Conservation (phyloP, 2,329 filamentous ascomycete species). For the Penicillium capsulatum region DNA sequence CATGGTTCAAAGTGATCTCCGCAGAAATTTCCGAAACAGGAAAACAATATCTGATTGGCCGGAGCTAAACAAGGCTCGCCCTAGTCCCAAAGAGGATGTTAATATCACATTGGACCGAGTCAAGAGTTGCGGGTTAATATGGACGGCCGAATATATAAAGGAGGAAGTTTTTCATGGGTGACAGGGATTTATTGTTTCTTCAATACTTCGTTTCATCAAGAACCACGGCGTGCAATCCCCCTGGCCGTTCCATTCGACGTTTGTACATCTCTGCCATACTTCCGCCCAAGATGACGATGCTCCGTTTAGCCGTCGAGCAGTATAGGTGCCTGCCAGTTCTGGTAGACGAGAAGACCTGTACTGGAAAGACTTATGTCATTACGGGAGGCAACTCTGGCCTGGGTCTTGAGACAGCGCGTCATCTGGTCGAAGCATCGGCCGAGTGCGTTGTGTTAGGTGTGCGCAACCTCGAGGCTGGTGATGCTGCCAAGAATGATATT, state of each 20-base stretch:
- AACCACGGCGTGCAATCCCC: background rate
- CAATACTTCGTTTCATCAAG: background rate
- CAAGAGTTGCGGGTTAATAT: background rate
- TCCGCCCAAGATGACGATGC: background rate
- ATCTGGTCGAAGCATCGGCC: background rate
- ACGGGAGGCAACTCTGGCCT: constrained; percentile 1
- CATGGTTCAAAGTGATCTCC: too few relatives aligned
- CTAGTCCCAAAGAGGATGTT: background rate
- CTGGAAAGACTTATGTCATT: background rate
- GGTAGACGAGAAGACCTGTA: background rate
- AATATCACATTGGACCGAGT: background rate
- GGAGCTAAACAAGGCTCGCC: background rate
- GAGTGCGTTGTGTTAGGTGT: background rate
- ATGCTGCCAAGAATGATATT: background rate
- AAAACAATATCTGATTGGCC: background rate
- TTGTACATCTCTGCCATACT: background rate
- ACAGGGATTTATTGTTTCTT: background rate
- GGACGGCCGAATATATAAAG: background rate
- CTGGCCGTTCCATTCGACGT: background rate
- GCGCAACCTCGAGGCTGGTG: background rate
- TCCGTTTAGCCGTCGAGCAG: background rate
- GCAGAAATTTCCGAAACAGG: background rate
- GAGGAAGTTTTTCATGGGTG: background rate
- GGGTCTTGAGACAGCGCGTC: background rate
- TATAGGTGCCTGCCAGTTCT: background rate